Evolutionary conservation across 2,329 filamentous ascomycete genomes (phyloP).

Genomic region (Trichothecium sympodiale): DNA sequence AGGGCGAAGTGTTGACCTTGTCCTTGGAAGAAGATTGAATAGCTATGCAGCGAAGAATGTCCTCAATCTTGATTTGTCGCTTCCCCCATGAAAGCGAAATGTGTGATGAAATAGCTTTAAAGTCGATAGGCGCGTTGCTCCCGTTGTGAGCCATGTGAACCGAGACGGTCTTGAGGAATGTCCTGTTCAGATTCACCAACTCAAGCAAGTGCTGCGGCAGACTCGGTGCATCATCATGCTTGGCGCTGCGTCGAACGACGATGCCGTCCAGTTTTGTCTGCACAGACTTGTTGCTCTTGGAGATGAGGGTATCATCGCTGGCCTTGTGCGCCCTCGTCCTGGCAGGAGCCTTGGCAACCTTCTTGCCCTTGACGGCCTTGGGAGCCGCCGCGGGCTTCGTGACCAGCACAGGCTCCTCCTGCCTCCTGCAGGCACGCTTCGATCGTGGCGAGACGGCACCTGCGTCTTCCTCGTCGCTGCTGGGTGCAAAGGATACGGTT

Average conservation of each 20-base stretch:
- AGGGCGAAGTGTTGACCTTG: constrained; percentile 19
- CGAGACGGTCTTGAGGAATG: constrained; percentile 57
- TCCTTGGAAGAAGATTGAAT: constrained; percentile 35
- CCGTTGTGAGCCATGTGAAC: constrained; percentile 63
- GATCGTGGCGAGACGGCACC: constrained; percentile 3
- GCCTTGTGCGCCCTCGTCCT: constrained; percentile 19
- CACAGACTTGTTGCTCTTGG: constrained; percentile 15
- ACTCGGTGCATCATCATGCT: constrained; percentile 6
- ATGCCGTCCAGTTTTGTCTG: constrained; percentile 29
- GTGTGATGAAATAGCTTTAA: constrained; percentile 48
- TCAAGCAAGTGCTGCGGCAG: constrained; percentile 45
- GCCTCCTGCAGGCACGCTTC: constrained; percentile 18
- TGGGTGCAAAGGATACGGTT: constrained; percentile 21
- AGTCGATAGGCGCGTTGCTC: constrained; percentile 48
- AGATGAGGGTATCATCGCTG: constrained; percentile 18
- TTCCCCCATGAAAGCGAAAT: constrained; percentile 64
- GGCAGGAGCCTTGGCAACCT: constrained; percentile 15
- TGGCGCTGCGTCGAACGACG: constrained; percentile 18
- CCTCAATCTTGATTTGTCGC: constrained; percentile 51
- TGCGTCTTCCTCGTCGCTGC: constrained; percentile 17
- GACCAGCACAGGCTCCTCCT: constrained; percentile 9
- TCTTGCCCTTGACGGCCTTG: constrained; percentile 16
- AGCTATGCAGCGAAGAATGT: constrained; percentile 56
- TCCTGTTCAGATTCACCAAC: constrained; percentile 51
- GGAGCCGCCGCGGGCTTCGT: constrained; percentile 1